A percentile compares a stretch with the other conserved stretches of the same genome.
Evolutionary conservation across 2,329 filamentous ascomycete species (phyloP).

Genomic region (Fusarium sp.): DNA sequence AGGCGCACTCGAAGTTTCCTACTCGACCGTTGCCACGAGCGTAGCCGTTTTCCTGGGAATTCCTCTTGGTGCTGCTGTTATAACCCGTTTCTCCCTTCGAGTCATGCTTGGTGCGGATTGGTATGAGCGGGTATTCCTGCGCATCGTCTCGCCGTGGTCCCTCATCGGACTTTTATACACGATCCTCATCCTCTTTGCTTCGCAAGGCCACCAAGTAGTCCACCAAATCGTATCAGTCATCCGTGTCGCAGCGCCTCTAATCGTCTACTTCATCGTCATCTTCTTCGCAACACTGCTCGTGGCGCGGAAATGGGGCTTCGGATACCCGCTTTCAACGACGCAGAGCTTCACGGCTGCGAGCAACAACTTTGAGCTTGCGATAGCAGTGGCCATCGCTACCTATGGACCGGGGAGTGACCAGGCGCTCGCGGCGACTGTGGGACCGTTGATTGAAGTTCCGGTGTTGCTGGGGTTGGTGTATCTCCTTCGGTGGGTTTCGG

Average conservation of each 20-base stretch:
- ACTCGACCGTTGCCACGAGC: slow-evolving; percentile 78
- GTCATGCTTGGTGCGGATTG: slow-evolving; percentile 64
- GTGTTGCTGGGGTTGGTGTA: slow-evolving; percentile 84
- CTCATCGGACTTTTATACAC: slow-evolving; percentile 88
- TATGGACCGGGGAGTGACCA: slow-evolving; percentile 84
- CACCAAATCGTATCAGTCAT: slow-evolving; percentile 87
- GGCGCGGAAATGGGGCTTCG: slow-evolving; percentile 75
- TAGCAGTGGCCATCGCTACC: slow-evolving; percentile 85
- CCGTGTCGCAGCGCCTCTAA: slow-evolving; percentile 81
- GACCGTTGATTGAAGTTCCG: slow-evolving; percentile 87
- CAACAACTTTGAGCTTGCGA: slow-evolving; percentile 94
- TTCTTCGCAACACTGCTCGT: slow-evolving; percentile 77
- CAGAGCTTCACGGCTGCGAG: slow-evolving; percentile 92
- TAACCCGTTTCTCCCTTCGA: slow-evolving; percentile 76
- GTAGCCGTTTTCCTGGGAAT: slow-evolving; percentile 90
- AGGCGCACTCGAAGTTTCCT: slow-evolving; percentile 58
- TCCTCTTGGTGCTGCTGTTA: slow-evolving; percentile 81
- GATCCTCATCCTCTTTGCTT: slow-evolving; percentile 86
- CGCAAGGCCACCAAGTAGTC: slow-evolving; percentile 80
- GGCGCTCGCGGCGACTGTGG: slow-evolving; percentile 84
- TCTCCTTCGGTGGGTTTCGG: slow-evolving; percentile 70
- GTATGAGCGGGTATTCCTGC: slow-evolving; percentile 79
- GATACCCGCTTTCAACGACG: slow-evolving; percentile 76
- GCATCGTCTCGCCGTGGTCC: slow-evolving; percentile 77
- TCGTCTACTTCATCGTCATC: slow-evolving; percentile 83